phyloP scores from a whole-genome alignment of 352 stramenopile species.

The Phytophthora pini region DNA sequence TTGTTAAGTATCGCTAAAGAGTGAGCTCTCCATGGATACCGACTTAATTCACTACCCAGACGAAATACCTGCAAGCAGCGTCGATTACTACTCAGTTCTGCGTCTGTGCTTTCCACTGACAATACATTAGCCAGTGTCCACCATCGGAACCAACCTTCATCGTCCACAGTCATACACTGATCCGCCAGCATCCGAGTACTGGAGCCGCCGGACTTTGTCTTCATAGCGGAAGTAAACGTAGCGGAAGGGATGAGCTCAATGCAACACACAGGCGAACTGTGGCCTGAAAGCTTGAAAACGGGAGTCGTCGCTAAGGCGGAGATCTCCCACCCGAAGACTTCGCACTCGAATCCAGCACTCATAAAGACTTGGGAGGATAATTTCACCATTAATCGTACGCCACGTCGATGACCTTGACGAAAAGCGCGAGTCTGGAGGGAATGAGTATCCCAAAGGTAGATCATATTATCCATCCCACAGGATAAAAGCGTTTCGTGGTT shows the following conservation, averaged over 20 bases:
- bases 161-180: constrained; percentile 79
- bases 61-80: constrained; percentile 76
- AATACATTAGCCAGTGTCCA: constrained; percentile 75
- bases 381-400: constrained; percentile 68
- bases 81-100: constrained; percentile 54
- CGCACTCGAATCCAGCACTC: constrained; percentile 75
- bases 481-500: constrained; percentile 74
- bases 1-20: constrained; percentile 69
- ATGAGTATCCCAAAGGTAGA: constrained; percentile 74
- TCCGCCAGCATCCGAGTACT: constrained; percentile 47
- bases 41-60: constrained; percentile 60
- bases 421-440: constrained; percentile 52
- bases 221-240: constrained; percentile 24
- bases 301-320: constrained; percentile 60
- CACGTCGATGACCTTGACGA: constrained; percentile 66
- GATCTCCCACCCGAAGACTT: constrained; percentile 81
- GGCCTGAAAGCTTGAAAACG: constrained; percentile 74
- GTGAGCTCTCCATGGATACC: constrained; percentile 75
- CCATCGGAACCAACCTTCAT: constrained; percentile 88
- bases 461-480: constrained; percentile 81
- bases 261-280: constrained; percentile 69
- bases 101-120: constrained; percentile 66
- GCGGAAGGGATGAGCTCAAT: constrained; percentile 68
- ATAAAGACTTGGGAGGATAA: constrained; percentile 76
- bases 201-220: constrained; percentile 15